Evolutionary conservation across 2,329 filamentous ascomycete genomes (phyloP), one percentile per base, ranked within the genome.

Genomic region (Sclerotinia trifoliorum): DNA sequence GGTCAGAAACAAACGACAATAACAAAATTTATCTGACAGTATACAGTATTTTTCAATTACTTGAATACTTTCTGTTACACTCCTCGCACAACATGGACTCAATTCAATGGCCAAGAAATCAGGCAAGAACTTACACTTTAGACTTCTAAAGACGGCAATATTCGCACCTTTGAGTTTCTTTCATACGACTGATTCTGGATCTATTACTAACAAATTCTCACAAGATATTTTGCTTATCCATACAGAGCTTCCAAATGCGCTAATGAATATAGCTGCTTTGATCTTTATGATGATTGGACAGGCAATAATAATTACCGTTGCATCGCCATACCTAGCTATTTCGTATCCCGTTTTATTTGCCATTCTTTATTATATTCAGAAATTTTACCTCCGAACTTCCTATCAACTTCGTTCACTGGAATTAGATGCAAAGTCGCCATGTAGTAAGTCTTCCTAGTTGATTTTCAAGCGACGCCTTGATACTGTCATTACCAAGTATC

Each of bases 391-490:
- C 17, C 78, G 80, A 8, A 84, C 82, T 5, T 83, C 81, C 3
- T 78, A 81, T 2, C 82, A 83, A 70, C 69, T 84, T 8, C 79
- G 82, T 67, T 77, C 81, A 44, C 73, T 84, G 54, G 82, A 84
- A 55, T 74, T 84, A 17, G 82, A 84, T 71, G 68, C 69, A 75
- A 42, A 75, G 54, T 78, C 80, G 0, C 82, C 82, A 1, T 74
- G 0, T 83, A 81, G 54, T 32, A 56, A 35, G 26, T 56, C 26
- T 19, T 19, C 32, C n/a, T 7, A 8, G n/a, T 21, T 13, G 8
- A 6, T 13, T 42, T 5, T 39, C 32, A n/a, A 35, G 11, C 3
- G 17, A 13, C 2, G 7, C 19, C 1, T n/a, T 24, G 10, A 35
- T 39, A 35, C 13, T 3, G 29, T 24, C 21, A 39, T 15, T n/a